phyloP scores from a whole-genome alignment of 1,284 basidiomycete species.

The Porodaedalea pini region DNA sequence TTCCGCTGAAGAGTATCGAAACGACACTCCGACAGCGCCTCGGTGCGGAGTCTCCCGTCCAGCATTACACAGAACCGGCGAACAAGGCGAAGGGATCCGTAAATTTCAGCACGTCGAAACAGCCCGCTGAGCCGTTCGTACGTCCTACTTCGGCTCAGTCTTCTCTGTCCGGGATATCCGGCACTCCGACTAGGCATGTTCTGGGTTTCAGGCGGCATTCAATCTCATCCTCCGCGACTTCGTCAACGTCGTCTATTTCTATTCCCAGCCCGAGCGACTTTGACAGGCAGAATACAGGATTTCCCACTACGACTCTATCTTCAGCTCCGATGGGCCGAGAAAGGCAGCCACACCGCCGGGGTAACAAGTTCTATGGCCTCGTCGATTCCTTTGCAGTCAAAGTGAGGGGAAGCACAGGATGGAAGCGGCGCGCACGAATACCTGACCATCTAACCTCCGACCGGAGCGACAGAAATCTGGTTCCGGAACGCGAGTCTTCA shows the following conservation, averaged over 20 bases:
- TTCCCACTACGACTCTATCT: background rate
- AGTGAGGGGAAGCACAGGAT: conserved; percentile 18
- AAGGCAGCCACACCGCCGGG: background rate
- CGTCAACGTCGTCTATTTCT: conserved; percentile 3
- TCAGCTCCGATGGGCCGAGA: background rate
- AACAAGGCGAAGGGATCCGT: background rate
- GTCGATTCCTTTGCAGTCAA: conserved; percentile 19
- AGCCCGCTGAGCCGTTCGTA: background rate
- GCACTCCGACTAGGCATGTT: background rate
- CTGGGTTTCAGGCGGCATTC: conserved; percentile 13
- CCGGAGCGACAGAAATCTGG: background rate
- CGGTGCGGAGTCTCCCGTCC: conserved; percentile 7
- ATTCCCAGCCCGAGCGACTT: background rate
- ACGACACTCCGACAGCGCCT: conserved; percentile 39
- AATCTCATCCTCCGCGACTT: conserved; percentile 14
- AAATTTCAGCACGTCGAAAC: background rate
- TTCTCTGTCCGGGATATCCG: background rate
- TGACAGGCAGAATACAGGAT: background rate
- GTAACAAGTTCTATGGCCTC: conserved; percentile 1
- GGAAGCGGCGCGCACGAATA: conserved; percentile 18
- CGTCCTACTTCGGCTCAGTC: conserved; percentile 12
- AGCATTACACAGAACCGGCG: background rate
- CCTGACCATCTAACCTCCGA: background rate
- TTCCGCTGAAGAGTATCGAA: conserved; percentile 55
- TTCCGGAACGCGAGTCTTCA: background rate